Evolutionary conservation across 345 rosid genomes (phyloP).

Genomic region (Nasturtium officinale): DNA sequence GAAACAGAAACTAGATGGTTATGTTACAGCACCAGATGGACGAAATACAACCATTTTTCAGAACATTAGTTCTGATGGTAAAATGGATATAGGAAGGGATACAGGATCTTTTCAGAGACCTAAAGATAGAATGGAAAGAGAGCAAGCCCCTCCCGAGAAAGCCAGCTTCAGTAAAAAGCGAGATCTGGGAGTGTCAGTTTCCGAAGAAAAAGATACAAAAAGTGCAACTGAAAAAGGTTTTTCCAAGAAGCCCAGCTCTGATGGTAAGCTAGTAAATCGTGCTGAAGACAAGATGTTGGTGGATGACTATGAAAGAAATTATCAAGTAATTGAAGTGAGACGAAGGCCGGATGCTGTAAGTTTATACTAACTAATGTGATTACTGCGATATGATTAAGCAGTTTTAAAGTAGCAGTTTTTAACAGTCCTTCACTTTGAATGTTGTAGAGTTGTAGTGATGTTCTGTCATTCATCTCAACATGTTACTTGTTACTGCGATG

Average conservation of each 20-base stretch:
- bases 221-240: constrained; percentile 36
- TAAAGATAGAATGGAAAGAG: constrained; percentile 27
- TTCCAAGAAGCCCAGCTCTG: constrained; percentile 43
- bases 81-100: not conserved
- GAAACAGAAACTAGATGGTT: constrained; percentile 53
- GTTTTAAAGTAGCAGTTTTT: constrained; percentile 12
- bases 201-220: constrained; percentile 31
- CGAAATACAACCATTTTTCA: constrained; percentile 39
- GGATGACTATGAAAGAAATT: constrained; percentile 36
- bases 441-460: constrained; percentile 13
- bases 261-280: constrained; percentile 42
- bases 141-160: constrained; percentile 19
- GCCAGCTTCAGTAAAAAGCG: constrained; percentile 29
- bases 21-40: constrained; percentile 35
- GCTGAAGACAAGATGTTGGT: constrained; percentile 41
- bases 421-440: constrained; percentile 15
- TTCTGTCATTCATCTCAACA: constrained; percentile 5
- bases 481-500: not conserved
- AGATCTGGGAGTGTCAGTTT: constrained; percentile 31
- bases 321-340: constrained; percentile 49
- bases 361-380: constrained; percentile 21
- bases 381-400: not conserved
- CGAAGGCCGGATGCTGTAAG: constrained; percentile 66
- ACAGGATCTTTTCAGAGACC: constrained; percentile 20
- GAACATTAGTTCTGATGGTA: constrained; percentile 28